Conservation (phyloP, 2,329 filamentous ascomycete species). For the Harringtonia aguacate region DNA sequence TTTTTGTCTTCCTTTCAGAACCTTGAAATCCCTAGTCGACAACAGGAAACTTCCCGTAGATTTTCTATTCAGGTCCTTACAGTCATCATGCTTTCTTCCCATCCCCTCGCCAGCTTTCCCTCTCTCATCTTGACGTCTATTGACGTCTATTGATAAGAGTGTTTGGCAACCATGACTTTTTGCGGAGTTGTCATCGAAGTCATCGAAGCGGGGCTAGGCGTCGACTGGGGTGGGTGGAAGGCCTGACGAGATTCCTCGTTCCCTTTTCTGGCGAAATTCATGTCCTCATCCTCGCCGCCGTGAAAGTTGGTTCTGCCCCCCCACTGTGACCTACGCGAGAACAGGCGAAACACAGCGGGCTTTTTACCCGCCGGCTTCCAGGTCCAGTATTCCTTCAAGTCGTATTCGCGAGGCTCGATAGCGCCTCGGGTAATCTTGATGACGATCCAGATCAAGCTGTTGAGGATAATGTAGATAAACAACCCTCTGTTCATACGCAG, state of each 20-base stretch:
- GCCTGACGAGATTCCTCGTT: slow-evolving; percentile 7
- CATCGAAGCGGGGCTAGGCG: slow-evolving; percentile 2
- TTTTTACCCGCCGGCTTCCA: slow-evolving; percentile 37
- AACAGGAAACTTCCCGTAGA: too few relatives aligned
- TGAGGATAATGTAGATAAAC: slow-evolving; percentile 41
- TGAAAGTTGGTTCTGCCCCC: slow-evolving; percentile 12
- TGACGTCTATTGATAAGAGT: slow-evolving; percentile 1
- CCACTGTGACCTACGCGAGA: slow-evolving; percentile 16
- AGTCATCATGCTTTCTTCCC: too few relatives aligned
- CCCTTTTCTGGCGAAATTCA: slow-evolving; percentile 4
- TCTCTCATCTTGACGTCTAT: too few relatives aligned
- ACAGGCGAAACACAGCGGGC: slow-evolving; percentile 34
- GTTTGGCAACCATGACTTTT: slow-evolving; percentile 5
- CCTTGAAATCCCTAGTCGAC: too few relatives aligned
- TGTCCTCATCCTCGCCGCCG: slow-evolving; percentile 7
- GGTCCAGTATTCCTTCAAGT: slow-evolving; percentile 45
- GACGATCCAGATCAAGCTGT: slow-evolving; percentile 33
- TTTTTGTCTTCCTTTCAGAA: too few relatives aligned
- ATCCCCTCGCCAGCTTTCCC: too few relatives aligned
- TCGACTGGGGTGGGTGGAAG: neutral
- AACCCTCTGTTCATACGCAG: slow-evolving; percentile 40
- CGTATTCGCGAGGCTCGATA: slow-evolving; percentile 38
- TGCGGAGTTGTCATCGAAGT: slow-evolving; percentile 1
- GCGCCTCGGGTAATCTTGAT: slow-evolving; percentile 31
- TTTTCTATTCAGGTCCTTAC: too few relatives aligned